A percentile compares a stretch with the other conserved stretches of the same genome.
phyloP scores from a whole-genome alignment of 495 filamentous ascomycete species.

The Xylaria telfairii region DNA sequence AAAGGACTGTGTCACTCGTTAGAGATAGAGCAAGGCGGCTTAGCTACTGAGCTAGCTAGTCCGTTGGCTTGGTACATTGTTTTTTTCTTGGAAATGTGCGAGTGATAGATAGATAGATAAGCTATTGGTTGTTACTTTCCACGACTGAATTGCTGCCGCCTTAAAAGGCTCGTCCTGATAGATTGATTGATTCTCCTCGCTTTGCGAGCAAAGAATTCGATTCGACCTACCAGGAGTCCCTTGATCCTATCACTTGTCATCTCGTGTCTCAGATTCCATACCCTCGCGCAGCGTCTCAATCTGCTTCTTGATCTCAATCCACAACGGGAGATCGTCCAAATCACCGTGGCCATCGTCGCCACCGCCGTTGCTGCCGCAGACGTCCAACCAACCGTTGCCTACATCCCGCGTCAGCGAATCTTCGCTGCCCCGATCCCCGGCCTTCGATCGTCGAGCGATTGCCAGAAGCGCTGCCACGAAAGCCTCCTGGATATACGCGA shows the following conservation, averaged over 20 bases:
- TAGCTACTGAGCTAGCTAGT: too few species aligned
- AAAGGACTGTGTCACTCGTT: neutral
- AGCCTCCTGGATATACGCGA: conserved; percentile 70
- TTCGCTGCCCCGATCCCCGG: neutral
- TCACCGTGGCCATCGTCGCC: conserved; percentile 39
- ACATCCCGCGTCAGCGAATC: conserved; percentile 28
- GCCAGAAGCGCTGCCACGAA: conserved; percentile 65
- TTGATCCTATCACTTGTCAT: neutral
- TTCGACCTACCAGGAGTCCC: neutral
- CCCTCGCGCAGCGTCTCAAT: conserved; percentile 60
- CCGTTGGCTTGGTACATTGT: neutral
- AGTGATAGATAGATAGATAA: neutral
- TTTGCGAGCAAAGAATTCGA: neutral
- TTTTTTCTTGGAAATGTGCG: neutral
- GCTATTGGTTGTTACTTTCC: neutral
- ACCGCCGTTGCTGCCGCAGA: conserved; percentile 35
- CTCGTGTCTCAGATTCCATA: conserved; percentile 48
- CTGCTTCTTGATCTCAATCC: conserved; percentile 64
- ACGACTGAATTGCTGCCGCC: neutral
- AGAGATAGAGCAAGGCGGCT: neutral
- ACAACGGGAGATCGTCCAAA: conserved; percentile 54
- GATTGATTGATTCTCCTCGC: too few species aligned
- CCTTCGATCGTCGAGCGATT: conserved; percentile 47
- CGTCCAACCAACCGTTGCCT: conserved; percentile 28
- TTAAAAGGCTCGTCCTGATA: neutral